Evolutionary conservation across 2,329 filamentous ascomycete genomes (phyloP).

Genomic region (Aspergillus eucalypticola): DNA sequence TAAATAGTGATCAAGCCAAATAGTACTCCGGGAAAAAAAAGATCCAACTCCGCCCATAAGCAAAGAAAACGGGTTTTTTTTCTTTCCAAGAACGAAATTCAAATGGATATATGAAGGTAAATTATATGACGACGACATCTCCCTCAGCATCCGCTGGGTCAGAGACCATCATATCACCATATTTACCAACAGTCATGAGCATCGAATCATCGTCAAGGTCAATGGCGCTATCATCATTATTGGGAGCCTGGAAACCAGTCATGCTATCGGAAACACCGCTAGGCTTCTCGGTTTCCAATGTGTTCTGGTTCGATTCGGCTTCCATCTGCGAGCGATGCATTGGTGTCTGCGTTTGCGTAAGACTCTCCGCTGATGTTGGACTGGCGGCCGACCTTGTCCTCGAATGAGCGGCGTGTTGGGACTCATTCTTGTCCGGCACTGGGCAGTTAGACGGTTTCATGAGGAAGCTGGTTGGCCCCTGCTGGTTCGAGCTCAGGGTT

Average conservation of each 20-base stretch:
- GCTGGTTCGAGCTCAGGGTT: constrained; percentile 25
- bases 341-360: constrained; percentile 18
- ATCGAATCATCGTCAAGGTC: constrained; percentile 58
- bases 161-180: constrained; percentile 48
- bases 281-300: constrained; percentile 44
- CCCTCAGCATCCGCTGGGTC: constrained; percentile 48
- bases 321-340: constrained; percentile 20
- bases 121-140: constrained; percentile 49
- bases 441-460: constrained; percentile 23
- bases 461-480: constrained; percentile 23
- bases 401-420: constrained; percentile 22
- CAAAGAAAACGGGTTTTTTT: constrained; percentile 20
- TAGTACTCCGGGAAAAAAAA: constrained; percentile 26
- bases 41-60: constrained; percentile 33
- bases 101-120: constrained; percentile 12
- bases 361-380: constrained; percentile 19
- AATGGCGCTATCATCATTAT: constrained; percentile 72
- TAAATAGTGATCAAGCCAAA: constrained; percentile 26
- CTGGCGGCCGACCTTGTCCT: constrained; percentile 24
- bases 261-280: constrained; percentile 48
- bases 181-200: constrained; percentile 45
- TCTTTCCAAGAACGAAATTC: constrained; percentile 21
- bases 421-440: constrained; percentile 15
- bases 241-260: constrained; percentile 32
- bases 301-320: constrained; percentile 23